A percentile compares a stretch with the other conserved stretches of the same genome.
phyloP scores from a whole-genome alignment of 176 grass and related monocot genomes.

The Rhipidocladum racemiflorum region DNA sequence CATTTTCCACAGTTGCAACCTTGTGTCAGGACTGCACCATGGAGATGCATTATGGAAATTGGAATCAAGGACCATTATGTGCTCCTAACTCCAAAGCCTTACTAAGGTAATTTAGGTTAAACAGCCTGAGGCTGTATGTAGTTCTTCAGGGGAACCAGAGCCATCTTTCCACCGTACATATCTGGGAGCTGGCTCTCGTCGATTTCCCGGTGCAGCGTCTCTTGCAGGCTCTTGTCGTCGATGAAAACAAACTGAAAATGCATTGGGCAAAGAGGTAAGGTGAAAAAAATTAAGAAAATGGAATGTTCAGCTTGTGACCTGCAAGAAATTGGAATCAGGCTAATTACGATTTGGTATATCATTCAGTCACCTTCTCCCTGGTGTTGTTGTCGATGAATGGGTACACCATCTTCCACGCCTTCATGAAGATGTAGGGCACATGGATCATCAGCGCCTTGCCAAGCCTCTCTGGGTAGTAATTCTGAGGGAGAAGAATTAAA shows the following conservation, averaged over 20 bases:
- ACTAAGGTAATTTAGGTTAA: not conserved
- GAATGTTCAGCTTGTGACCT: not conserved
- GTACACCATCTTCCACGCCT: conserved; percentile 69
- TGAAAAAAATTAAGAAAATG: too few species aligned
- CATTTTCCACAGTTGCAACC: not conserved
- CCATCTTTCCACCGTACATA: conserved; percentile 57
- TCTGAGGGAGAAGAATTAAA: conserved; percentile 23
- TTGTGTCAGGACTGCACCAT: not conserved
- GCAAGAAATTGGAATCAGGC: not conserved
- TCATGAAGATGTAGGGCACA: conserved; percentile 81
- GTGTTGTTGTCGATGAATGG: conserved; percentile 74
- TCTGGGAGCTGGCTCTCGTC: conserved; percentile 72
- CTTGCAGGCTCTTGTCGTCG: conserved; percentile 57
- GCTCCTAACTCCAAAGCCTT: not conserved
- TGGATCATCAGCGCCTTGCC: conserved; percentile 62
- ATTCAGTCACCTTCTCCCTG: conserved; percentile 49
- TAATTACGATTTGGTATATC: not conserved
- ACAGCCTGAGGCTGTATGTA: not conserved
- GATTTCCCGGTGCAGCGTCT: conserved; percentile 57
- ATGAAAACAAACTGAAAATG: conserved; percentile 71
- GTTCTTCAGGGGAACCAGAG: conserved; percentile 43
- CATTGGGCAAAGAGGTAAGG: not conserved
- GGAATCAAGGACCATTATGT: not conserved
- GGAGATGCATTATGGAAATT: not conserved
- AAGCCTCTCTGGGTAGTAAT: conserved; percentile 71